Evolutionary conservation across 169 alveolate genomes (phyloP), one percentile per base, ranked within the genome.

Genomic region (Cystoisospora suis): DNA sequence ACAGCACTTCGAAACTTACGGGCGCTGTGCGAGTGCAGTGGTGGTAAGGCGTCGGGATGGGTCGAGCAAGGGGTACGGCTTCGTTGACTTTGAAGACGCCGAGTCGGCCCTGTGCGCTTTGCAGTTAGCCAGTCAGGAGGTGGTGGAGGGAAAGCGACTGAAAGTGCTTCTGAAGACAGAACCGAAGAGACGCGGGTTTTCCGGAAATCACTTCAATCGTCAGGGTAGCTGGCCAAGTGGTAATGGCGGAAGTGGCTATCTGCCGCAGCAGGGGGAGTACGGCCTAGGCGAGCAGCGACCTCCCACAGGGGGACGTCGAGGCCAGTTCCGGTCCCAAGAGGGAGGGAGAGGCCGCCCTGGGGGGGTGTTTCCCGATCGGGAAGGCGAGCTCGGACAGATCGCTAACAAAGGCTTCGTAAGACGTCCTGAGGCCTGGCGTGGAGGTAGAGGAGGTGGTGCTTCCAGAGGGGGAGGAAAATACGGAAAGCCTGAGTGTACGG

Each of bases 401-500:
- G 23, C 29, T 23, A 53, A 23, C 65, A 12, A 53, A 23, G 29
- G 23, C 23, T 53, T 53, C 65, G 29, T 15, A 23, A 53, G 23
- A 23, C 65, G 23, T 12, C 65, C 12, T 12, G 29, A 53, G 65
- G 29, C 12, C 12, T 23, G 65, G 23, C 29, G 65, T 23, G 65
- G 29, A 53, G 65, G 29, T 15, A 23, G 65, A 12, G 23, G 23
- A 53, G 65, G 23, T 23, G 12, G 23, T 53, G 29, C 29, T 12
- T 23, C 29, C 65, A 53, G 12, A 23, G 12, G 23, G 12, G 29
- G 29, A 53, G 65, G 29, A 53, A 34, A 38, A 27, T 40, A 34
- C 3, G 83, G 56, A 34, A 34, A 36, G 56, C 98, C 97, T 4
- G 98, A 99, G 36, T 97, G 98, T 45, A 97, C 97, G 59, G 93